Evolutionary conservation across 768 basidiomycete species (phyloP), one percentile per base, ranked within the genome.

Genomic region (Hypholoma sublateritium): DNA sequence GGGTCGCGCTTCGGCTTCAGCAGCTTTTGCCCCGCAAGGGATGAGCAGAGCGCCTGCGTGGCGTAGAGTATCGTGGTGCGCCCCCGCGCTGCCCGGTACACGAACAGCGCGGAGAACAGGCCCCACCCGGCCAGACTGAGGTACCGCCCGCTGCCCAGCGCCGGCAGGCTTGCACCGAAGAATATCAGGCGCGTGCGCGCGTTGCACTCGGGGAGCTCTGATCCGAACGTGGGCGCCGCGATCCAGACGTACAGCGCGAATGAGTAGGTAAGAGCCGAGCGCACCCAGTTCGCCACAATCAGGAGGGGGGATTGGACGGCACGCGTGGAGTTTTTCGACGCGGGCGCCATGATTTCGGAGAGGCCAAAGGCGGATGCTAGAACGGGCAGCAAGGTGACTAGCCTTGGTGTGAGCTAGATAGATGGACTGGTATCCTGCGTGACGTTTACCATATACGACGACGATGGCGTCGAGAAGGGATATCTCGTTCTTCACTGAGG

Each of bases 201-300:
- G 43, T 68, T 66, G 59, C 67, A 68, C 51, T 52, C 65, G 8
- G 57, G 56, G 17, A 59, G 32, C 6, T 57, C 58, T 8, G 56
- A 57, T 21, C 67, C 67, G 34, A 68, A 61, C 16, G 58, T 63
- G 4, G 67, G 65, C 2, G 67, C 65, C 22, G 63, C 46, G 14
- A 61, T 63, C 67, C 67, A 68, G 7, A 68, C 67, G 58, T 66
- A 68, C 35, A 68, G n/a, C 2, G 67, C 65, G 41, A 66, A 66
- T 0, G 65, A 54, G 55, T 68, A 68, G 25, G 67, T 68, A 19
- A 68, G 53, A 16, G 63, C 67, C 11, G 65, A 68, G 37, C 67
- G 65, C n/a, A 59, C 61, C 67, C 67, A 68, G 42, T 66, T 68
- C 12, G 67, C 65, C 45, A 66, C 55, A 34, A 66, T 66, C 35